phyloP scores from a whole-genome alignment of 257 asterid genomes.

The Leptodermis oblonga region DNA sequence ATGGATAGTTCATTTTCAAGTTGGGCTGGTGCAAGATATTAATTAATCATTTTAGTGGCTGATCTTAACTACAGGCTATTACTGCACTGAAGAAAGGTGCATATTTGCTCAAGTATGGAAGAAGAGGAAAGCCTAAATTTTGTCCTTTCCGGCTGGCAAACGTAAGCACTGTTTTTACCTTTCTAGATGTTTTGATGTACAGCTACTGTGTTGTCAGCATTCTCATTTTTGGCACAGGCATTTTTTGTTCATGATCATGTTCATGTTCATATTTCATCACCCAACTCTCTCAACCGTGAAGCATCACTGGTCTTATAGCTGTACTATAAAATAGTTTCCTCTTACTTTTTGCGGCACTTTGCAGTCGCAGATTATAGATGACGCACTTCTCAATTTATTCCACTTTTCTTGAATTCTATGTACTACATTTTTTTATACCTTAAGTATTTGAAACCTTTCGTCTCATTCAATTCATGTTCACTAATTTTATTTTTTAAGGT shows the following conservation, averaged over 20 bases:
- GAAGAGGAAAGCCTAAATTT: slow-evolving; percentile 93
- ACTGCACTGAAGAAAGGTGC: slow-evolving; percentile 91
- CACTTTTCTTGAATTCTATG: too few species aligned
- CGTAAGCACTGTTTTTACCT: slow-evolving; percentile 37
- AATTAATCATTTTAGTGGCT: background rate
- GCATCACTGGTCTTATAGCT: too few species aligned
- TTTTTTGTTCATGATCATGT: background rate
- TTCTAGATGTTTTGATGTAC: background rate
- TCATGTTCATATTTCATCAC: background rate
- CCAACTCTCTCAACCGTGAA: background rate
- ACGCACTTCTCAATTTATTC: too few species aligned
- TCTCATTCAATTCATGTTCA: too few species aligned
- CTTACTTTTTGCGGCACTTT: background rate
- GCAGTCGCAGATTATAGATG: too few species aligned
- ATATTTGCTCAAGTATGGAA: slow-evolving; percentile 76
- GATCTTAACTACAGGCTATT: slow-evolving; percentile 55
- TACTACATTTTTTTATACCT: too few species aligned
- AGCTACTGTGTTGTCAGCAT: background rate
- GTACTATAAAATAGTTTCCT: too few species aligned
- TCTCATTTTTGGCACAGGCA: too few species aligned
- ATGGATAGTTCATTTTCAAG: background rate
- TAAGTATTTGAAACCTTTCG: too few species aligned
- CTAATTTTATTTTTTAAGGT: too few species aligned
- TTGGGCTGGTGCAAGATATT: background rate
- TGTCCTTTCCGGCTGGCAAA: slow-evolving; percentile 88